Conservation (phyloP, 2,329 filamentous ascomycete genomes). For the Fusarium fujikuroi region DNA sequence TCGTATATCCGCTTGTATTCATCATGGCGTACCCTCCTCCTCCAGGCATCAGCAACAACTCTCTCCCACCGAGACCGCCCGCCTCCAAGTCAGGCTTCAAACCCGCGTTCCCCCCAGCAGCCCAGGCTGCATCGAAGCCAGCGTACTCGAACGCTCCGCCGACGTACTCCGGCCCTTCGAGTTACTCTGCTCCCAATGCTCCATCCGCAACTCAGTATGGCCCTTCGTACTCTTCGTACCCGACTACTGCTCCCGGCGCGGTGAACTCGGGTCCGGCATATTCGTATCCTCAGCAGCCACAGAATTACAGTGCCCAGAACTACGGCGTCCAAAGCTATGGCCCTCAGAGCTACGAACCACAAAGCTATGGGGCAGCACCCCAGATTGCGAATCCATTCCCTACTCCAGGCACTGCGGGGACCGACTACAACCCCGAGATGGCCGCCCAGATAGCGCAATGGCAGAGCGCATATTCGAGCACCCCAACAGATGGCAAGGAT, state of each 20-base stretch:
- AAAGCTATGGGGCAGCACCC: slow-evolving; percentile 62
- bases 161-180: slow-evolving; percentile 45
- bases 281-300: slow-evolving; percentile 43
- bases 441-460: slow-evolving; percentile 94
- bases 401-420: slow-evolving; percentile 59
- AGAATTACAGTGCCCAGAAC: slow-evolving; percentile 38
- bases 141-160: slow-evolving; percentile 50
- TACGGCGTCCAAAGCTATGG: slow-evolving; percentile 51
- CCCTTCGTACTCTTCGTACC: slow-evolving; percentile 54
- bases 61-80: slow-evolving; percentile 81
- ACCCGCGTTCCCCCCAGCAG: slow-evolving; percentile 60
- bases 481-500: slow-evolving; percentile 56
- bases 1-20: slow-evolving; percentile 58
- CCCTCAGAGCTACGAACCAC: slow-evolving; percentile 42
- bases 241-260: slow-evolving; percentile 40
- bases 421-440: slow-evolving; percentile 77
- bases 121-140: slow-evolving; percentile 50
- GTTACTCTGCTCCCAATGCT: slow-evolving; percentile 50
- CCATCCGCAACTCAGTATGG: slow-evolving; percentile 57
- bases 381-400: slow-evolving; percentile 87
- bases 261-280: slow-evolving; percentile 44
- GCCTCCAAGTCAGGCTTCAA: slow-evolving; percentile 62
- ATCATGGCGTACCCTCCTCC: slow-evolving; percentile 89
- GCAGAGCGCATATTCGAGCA: slow-evolving; percentile 86
- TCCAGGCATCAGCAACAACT: slow-evolving; percentile 70